Evolutionary conservation across 202 grass and related monocot species (phyloP), one percentile per base, ranked within the genome.

Genomic region (Carex sylvatica): DNA sequence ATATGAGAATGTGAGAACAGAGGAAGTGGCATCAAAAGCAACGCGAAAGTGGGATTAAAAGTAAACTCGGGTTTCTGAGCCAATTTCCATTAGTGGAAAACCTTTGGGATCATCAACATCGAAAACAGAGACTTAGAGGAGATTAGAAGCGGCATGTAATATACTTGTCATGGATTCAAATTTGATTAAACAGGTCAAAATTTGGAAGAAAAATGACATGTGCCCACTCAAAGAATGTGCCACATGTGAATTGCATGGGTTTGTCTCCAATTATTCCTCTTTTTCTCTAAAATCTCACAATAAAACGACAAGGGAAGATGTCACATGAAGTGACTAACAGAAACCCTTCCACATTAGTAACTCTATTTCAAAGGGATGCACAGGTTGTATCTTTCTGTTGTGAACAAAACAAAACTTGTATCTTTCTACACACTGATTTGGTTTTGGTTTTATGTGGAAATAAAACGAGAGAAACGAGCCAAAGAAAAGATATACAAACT

Each of bases 241-340:
- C 80, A 82, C 80, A 82, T 82, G 80, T 63, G 61, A 69, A 68
- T 47, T 81, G 80, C 62, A 82, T 68, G 80, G 80, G 62, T 68
- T 16, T 82, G 80, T 82, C 80, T 65, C 80, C 80, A 68, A 82
- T 82, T 69, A 82, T 82, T 82, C 80, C 64, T 33, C 61, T 33
- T 55, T 81, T 52, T 19, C 62, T 82, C 35, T 69, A 54, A 82
- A 82, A 55, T 33, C 63, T 16, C 79, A 53, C 56, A n/a, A 69
- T 64, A 42, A 82, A 64, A 84, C 13, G 59, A 77, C 70, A 84
- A 84, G 83, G 66, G 47, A 65, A 49, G 69, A 77, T 67, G 44
- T 14, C 7, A 19, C 14, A 33, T 5, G 68, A 19, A 19, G 22
- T 35, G 16, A 55, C 72, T 62, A 84, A 74, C 55, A 44, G n/a